phyloP scores from a whole-genome alignment of 1,139 yeast species.

The Kurtzmaniella natalensis region DNA sequence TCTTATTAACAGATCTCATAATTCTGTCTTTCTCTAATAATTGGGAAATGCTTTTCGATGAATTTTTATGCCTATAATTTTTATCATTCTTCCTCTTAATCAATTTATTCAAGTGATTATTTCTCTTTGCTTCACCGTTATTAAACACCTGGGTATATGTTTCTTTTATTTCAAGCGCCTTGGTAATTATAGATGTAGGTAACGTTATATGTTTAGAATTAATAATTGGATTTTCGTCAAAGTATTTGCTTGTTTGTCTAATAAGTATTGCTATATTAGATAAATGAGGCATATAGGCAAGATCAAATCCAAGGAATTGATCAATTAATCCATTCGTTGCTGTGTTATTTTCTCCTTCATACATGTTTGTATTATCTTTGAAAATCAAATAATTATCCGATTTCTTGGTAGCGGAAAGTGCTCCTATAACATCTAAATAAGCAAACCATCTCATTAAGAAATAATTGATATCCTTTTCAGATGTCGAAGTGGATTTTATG shows the following conservation, averaged over 20 bases:
- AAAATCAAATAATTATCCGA: slow-evolving; percentile 23
- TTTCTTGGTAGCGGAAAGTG: slow-evolving; percentile 40
- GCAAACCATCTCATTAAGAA: slow-evolving; percentile 72
- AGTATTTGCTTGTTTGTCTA: slow-evolving; percentile 25
- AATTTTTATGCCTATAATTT: slow-evolving; percentile 1
- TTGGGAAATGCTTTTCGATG: slow-evolving; percentile 16
- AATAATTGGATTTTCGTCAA: background rate
- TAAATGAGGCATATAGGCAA: slow-evolving; percentile 46
- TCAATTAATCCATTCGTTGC: slow-evolving; percentile 41
- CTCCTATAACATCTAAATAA: slow-evolving; percentile 65
- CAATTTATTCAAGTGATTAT: slow-evolving; percentile 26
- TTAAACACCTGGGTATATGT: slow-evolving; percentile 27
- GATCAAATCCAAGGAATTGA: slow-evolving; percentile 56
- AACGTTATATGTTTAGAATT: slow-evolving; percentile 13
- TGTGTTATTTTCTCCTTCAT: slow-evolving; percentile 14
- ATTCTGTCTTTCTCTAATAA: slow-evolving; percentile 32
- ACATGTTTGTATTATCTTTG: slow-evolving; percentile 8
- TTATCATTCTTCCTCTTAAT: slow-evolving; percentile 10
- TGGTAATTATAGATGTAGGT: slow-evolving; percentile 33
- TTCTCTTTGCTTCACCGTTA: slow-evolving; percentile 32
- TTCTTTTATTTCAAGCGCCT: slow-evolving; percentile 46
- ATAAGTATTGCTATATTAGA: slow-evolving; percentile 44
- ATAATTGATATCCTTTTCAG: slow-evolving; percentile 44
- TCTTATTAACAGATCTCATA: slow-evolving; percentile 49
- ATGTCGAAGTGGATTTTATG: slow-evolving; percentile 6